Evolutionary conservation across 2,329 filamentous ascomycete genomes (phyloP).

Genomic region (Alternaria triticina): DNA sequence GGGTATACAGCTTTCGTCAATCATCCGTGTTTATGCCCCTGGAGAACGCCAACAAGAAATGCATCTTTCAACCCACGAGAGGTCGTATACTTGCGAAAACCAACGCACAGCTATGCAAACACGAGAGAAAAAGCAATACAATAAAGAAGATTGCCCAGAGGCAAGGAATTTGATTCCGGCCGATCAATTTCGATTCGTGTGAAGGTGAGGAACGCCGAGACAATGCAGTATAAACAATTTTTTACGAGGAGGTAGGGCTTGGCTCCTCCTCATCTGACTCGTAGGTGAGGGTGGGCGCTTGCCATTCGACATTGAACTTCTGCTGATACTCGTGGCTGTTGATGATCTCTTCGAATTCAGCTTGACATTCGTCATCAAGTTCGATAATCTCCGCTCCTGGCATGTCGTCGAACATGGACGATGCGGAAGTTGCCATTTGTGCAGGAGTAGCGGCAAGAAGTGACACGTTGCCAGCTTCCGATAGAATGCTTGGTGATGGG

Average conservation of each 20-base stretch:
- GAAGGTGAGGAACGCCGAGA: neutral
- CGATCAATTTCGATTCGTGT: neutral
- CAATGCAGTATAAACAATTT: conserved; percentile 1
- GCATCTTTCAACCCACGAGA: neutral
- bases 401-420: conserved; percentile 25
- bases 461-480: conserved; percentile 33
- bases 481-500: conserved; percentile 40
- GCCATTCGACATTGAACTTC: conserved; percentile 22
- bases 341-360: conserved; percentile 15
- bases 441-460: conserved; percentile 26
- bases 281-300: conserved; percentile 20
- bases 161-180: neutral
- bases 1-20: conserved; percentile 3
- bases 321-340: conserved; percentile 16
- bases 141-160: neutral
- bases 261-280: conserved; percentile 35
- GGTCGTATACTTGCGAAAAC: neutral
- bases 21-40: conserved; percentile 1
- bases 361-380: conserved; percentile 24
- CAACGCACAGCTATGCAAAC: conserved; percentile 3
- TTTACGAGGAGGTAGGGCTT: conserved; percentile 14
- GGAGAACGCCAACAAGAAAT: conserved; percentile 3
- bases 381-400: conserved; percentile 25
- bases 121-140: neutral
- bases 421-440: conserved; percentile 5